Evolutionary conservation across 2,329 filamentous ascomycete genomes (phyloP).

Genomic region (Trichoderma pleuroti): DNA sequence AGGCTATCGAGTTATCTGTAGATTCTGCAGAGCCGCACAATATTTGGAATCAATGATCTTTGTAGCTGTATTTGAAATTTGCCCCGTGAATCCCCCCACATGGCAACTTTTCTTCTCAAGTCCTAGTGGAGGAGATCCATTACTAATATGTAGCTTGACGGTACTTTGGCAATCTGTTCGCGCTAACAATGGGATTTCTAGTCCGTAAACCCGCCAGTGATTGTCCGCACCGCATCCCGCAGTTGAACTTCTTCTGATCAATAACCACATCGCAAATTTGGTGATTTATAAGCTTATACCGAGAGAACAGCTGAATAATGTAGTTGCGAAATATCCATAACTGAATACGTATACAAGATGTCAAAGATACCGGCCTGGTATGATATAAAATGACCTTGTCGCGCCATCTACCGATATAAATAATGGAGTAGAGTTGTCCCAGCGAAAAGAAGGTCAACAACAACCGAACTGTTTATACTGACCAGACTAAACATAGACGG

Average conservation of each 20-base stretch:
- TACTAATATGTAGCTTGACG: not conserved
- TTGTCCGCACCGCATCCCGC: not conserved
- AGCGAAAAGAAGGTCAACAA: not conserved
- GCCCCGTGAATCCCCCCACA: rapidly evolving
- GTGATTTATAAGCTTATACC: not conserved
- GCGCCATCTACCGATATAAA: not conserved
- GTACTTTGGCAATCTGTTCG: not conserved
- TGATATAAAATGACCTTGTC: not conserved
- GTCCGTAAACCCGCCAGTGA: not conserved
- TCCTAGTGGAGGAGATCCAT: too few species aligned
- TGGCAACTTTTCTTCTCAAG: not conserved
- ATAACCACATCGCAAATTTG: not conserved
- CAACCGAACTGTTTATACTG: too few species aligned
- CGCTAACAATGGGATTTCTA: not conserved
- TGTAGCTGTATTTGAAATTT: rapidly evolving
- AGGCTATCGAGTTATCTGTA: too few species aligned
- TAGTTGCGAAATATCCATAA: not conserved
- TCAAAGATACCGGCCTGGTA: not conserved
- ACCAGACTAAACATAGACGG: too few species aligned
- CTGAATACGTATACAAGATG: not conserved
- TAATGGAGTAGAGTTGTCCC: not conserved
- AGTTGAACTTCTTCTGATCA: not conserved
- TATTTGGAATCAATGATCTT: not conserved
- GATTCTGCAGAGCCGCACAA: too few species aligned
- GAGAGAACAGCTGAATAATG: not conserved